Base-by-base conservation (phyloP, 345 rosid species). In the Hypericum perforatum region DNA sequence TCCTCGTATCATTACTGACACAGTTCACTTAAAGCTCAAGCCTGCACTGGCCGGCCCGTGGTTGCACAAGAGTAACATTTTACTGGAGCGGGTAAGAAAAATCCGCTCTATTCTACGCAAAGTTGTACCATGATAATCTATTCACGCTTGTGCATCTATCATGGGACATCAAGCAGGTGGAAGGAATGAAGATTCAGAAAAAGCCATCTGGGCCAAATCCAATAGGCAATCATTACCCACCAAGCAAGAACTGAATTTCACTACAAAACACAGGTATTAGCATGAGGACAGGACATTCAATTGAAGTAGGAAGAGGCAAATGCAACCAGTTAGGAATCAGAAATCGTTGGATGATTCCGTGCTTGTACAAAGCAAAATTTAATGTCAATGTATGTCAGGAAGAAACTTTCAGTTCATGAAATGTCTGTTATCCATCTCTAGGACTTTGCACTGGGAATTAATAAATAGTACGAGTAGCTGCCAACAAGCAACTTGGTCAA, bases 151-250 rank as follows among this genome's bases (percentile, higher is more conserved):
- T 41, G 39, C 64, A 52, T 38, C 48, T 44, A 32, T 50, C 52
- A 16, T 42, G 63, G 57, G 63, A 60, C 7, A 29, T 16, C 45
- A 29, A 64, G 53, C 74, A 78, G 84, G 70, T 51, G 55, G 70
- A 37, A 49, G 60, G 47, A 62, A 75, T 54, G 70, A 75, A 58
- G 66, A 41, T 60, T 55, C 72, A 47, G 29, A 78, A 65, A 63
- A 39, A 37, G 12, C 70, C 78, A 56, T 75, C 84, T 3, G 76
- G 76, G 39, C 80, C 80, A 3, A 75, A 78, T 57, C 78, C 80
- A 15, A 66, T 53, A 6, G 74, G 76, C 8, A 75, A 78, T 58
- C 80, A 57, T 49, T 52, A 42, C 49, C 78, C 84, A 38, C 76
- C 76, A 41, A 64, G 72, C 6, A 73, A 58, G 73, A 64, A 70